A percentile compares a stretch with the other conserved stretches of the same genome.
These are phyloP conservation scores for Syzygium oleosum DNA, from an alignment of 345 rosid genomes.

Conservation along the genomic window DNA sequence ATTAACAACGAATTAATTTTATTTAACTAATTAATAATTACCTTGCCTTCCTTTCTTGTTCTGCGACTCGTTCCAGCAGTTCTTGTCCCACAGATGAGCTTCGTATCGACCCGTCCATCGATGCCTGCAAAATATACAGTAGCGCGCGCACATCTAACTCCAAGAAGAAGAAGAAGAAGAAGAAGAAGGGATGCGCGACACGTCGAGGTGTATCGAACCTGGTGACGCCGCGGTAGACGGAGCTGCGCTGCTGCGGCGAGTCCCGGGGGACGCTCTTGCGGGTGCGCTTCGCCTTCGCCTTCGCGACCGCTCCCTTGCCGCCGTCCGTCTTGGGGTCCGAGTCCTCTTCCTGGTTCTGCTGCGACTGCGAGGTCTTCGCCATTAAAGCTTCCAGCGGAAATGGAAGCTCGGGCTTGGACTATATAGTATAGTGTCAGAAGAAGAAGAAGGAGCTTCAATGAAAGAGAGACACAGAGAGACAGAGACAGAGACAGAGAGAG, in stretches of 20 bases:
- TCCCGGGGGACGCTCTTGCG: constrained; percentile 44
- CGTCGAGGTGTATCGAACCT: constrained; percentile 14
- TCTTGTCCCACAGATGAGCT: constrained; percentile 61
- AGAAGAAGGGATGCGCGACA: not conserved
- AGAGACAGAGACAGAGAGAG: not conserved
- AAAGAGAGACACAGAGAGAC: not conserved
- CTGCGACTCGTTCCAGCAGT: constrained; percentile 57
- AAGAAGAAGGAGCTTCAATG: not conserved
- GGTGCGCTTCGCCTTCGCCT: constrained; percentile 30
- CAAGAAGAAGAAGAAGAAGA: not conserved
- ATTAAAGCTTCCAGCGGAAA: constrained; percentile 4
- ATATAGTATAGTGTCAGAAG: not conserved
- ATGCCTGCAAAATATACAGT: constrained; percentile 17
- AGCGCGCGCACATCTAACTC: not conserved
- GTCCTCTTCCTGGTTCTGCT: not conserved
- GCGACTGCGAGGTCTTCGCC: constrained; percentile 31
- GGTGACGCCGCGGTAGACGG: constrained; percentile 55
- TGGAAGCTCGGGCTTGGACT: not conserved
- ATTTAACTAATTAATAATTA: not conserved
- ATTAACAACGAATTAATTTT: not conserved
- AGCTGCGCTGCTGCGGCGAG: constrained; percentile 55
- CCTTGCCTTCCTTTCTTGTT: constrained; percentile 67
- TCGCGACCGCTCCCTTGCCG: not conserved
- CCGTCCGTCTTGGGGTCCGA: not conserved
- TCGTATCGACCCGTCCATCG: constrained; percentile 60